Evolutionary conservation across 2,329 filamentous ascomycete species (phyloP).

Genomic region (Helotiales sp.): DNA sequence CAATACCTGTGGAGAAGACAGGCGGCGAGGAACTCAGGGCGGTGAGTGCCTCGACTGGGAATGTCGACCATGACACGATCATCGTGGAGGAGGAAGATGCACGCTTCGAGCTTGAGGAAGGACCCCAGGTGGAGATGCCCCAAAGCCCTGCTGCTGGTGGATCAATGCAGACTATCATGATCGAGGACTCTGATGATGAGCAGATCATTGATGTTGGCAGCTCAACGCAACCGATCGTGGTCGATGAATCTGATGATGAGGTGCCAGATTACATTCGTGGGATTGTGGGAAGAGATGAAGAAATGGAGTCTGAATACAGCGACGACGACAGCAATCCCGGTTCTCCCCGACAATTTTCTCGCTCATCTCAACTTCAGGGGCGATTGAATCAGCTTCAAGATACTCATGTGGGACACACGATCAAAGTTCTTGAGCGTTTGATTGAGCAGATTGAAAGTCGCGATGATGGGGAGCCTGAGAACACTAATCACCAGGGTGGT

Average conservation of each 20-base stretch:
- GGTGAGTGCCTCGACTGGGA: background rate
- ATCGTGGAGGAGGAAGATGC: background rate
- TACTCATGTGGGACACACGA: no score
- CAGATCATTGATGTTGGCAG: no score
- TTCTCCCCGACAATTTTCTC: background rate
- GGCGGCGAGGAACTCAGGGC: background rate
- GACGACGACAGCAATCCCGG: background rate
- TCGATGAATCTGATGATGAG: conserved; percentile 2
- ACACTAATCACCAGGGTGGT: no score
- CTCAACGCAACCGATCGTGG: background rate
- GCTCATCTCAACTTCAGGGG: background rate
- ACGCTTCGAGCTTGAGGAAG: background rate
- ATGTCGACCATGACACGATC: background rate
- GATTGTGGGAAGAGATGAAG: background rate
- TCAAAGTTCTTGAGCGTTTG: no score
- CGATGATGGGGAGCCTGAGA: no score
- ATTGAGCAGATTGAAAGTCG: no score
- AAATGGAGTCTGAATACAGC: background rate
- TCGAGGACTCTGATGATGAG: no score
- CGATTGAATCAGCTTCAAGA: conserved; percentile 2
- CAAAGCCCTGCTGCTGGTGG: conserved; percentile 2
- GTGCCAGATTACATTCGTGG: background rate
- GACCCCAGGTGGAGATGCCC: background rate
- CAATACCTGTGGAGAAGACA: background rate
- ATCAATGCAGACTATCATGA: background rate